A percentile compares a stretch with the other conserved stretches of the same genome.
These are phyloP conservation scores for Limnanthes douglasii DNA, from an alignment of 345 rosid genomes.

Conservation along the genomic window DNA sequence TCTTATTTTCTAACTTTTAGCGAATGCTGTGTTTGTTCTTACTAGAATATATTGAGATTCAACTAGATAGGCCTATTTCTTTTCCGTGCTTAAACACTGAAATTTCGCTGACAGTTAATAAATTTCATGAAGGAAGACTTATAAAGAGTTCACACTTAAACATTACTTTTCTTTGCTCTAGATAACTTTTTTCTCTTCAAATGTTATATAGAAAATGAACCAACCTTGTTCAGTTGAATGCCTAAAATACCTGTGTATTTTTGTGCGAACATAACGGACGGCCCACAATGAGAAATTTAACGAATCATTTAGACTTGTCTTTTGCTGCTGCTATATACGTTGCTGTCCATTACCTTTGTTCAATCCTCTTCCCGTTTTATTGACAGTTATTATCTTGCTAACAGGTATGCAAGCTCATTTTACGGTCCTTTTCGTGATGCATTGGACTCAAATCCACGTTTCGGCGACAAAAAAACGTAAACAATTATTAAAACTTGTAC, in stretches of 20 bases:
- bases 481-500: slow-evolving; percentile 5
- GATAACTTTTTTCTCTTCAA: no score
- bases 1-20: not conserved
- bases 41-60: not conserved
- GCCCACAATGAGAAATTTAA: not conserved
- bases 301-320: not conserved
- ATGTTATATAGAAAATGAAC: no score
- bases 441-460: slow-evolving; percentile 82
- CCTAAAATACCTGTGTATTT: no score
- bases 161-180: no score
- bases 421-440: slow-evolving; percentile 98
- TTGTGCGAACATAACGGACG: no score
- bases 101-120: no score
- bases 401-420: slow-evolving; percentile 91
- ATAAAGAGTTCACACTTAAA: not conserved
- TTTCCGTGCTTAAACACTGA: not conserved
- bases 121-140: no score
- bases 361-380: no score
- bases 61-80: not conserved
- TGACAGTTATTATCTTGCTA: no score
- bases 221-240: no score
- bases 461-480: slow-evolving; percentile 92
- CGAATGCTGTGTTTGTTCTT: not conserved
- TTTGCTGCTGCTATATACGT: not conserved
- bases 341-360: not conserved